phyloP scores from a whole-genome alignment of 768 basidiomycete species.

The Suillus subaureus region DNA sequence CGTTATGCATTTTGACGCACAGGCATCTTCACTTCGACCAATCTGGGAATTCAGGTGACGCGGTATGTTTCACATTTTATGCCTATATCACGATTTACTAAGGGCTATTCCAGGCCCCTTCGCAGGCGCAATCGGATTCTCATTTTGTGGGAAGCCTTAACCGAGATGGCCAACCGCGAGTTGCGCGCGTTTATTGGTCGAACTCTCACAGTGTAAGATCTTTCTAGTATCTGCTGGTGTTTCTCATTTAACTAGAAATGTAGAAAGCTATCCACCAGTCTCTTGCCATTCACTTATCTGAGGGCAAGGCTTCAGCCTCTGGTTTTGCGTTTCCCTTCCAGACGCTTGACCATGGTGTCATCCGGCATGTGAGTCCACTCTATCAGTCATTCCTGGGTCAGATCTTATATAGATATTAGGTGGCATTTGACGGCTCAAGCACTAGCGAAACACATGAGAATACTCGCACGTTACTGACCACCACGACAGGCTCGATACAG shows the following conservation, averaged over 20 bases:
- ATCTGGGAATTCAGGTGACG: slow-evolving; percentile 60
- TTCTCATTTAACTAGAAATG: not conserved
- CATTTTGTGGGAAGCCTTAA: slow-evolving; percentile 37
- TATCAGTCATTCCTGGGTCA: slow-evolving; percentile 3
- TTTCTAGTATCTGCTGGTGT: not conserved
- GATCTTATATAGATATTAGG: slow-evolving; percentile 33
- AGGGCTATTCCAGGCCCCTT: slow-evolving; percentile 32
- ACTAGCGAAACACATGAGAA: slow-evolving; percentile 38
- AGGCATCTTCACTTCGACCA: slow-evolving; percentile 38
- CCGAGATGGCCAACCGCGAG: slow-evolving; percentile 49
- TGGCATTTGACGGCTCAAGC: slow-evolving; percentile 54
- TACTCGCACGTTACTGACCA: slow-evolving; percentile 56
- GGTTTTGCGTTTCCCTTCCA: slow-evolving; percentile 68
- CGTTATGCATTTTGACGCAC: slow-evolving; percentile 53
- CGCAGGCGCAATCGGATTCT: not conserved
- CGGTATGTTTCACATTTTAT: slow-evolving; percentile 40
- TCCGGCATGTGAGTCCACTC: slow-evolving; percentile 56
- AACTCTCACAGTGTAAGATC: slow-evolving; percentile 50
- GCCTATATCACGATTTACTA: slow-evolving; percentile 10
- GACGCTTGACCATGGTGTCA: slow-evolving; percentile 62
- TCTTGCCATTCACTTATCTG: slow-evolving; percentile 49
- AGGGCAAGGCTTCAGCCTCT: slow-evolving; percentile 48
- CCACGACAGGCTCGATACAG: slow-evolving; percentile 77
- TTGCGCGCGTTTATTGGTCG: slow-evolving; percentile 73
- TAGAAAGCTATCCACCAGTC: slow-evolving; percentile 60